Evolutionary conservation across 805 yeast genomes (phyloP), one percentile per base, ranked within the genome.

Genomic region (Ogataea populi-albae): DNA sequence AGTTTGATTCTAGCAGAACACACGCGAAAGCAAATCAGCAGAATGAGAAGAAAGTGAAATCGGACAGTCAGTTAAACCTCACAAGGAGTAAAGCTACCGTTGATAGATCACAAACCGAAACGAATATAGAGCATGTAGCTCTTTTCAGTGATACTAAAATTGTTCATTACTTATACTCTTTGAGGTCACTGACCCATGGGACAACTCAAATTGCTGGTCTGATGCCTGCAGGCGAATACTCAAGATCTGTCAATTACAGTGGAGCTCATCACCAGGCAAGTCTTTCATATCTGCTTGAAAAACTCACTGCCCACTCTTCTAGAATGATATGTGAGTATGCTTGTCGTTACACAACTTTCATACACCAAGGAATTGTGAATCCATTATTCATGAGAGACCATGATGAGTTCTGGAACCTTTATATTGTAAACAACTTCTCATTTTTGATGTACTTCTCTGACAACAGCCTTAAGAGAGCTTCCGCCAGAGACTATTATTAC

Each of bases 351-450:
- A 51, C 55, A 6, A 51, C 52, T 4, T 41, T 51, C 32, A 34
- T 53, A 12, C 55, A 53, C 27, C 54, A 47, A 22, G 55, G 55
- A 6, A 31, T 53, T 15, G 41, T 53, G 4, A 41, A 46, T 14
- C 35, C 37, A 9, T 36, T 49, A 11, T 53, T 53, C 15, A 34
- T 53, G 37, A 32, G 38, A 14, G 57, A 53, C 20, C 56, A 51
- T 29, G 49, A 44, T 17, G 26, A 18, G 7, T 53, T 51, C 34
- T 53, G 49, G 51, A 32, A 32, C 14, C 26, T 29, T 3, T 29
- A 43, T 33, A 48, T 42, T 14, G 14, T 19, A 4, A 30, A 28
- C 4, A 48, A 45, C 14, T 25, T 32, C 2, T 10, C 30, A 10
- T 45, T 45, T 19, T 19, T 51, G 17, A 23, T 23, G 11, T 42